These are phyloP conservation scores for Nadsonia commutata DNA, from an alignment of 1,139 yeast species.

Conservation along the genomic window DNA sequence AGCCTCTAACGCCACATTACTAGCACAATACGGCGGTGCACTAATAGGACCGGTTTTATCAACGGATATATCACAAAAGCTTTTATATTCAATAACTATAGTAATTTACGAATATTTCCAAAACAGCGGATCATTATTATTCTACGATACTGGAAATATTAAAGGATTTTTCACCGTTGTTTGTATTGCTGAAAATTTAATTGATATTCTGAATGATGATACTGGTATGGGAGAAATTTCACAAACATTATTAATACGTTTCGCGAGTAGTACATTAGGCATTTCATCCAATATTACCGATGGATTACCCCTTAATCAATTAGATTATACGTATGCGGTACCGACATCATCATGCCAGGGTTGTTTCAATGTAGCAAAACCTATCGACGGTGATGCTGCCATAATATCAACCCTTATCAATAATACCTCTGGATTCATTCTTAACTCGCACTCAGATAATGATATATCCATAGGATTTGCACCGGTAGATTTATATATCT, in stretches of 20 bases:
- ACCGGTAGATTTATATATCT: slow-evolving; percentile 29
- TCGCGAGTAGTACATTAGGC: neutral
- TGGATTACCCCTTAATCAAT: slow-evolving; percentile 15
- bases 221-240: slow-evolving; percentile 6
- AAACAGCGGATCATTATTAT: neutral
- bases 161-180: neutral
- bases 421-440: slow-evolving; percentile 35
- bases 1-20: neutral
- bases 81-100: neutral
- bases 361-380: slow-evolving; percentile 10
- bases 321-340: slow-evolving; percentile 13
- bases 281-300: neutral
- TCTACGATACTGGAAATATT: neutral
- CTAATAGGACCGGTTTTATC: neutral
- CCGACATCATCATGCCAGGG: slow-evolving; percentile 9
- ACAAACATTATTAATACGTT: neutral
- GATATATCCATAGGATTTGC: slow-evolving; percentile 58
- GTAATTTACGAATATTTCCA: neutral
- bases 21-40: neutral
- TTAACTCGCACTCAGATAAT: slow-evolving; percentile 29
- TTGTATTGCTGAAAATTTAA: slow-evolving; percentile 37
- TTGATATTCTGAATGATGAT: slow-evolving; percentile 34
- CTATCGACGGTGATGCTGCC: slow-evolving; percentile 15
- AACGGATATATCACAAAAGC: neutral
- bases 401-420: slow-evolving; percentile 25